A percentile compares a stretch with the other conserved stretches of the same genome.
phyloP scores from a whole-genome alignment of 78 protist genomes.

The Dictyostelium intermedium region DNA sequence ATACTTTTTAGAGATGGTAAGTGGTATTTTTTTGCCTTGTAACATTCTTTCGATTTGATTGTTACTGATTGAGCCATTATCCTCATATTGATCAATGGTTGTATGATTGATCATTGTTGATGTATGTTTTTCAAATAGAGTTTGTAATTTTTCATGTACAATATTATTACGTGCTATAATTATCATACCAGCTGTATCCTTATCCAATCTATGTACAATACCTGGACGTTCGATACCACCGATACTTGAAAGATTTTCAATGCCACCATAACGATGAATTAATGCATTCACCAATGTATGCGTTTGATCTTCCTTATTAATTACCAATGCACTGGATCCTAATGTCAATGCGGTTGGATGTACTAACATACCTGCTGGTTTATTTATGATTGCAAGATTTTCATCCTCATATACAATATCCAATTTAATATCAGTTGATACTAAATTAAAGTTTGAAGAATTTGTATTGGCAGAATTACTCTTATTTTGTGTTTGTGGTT shows the following conservation, averaged over 20 bases:
- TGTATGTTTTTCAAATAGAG: constrained; percentile 42
- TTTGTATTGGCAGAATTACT: background rate
- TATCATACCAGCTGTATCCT: constrained; percentile 72
- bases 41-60: background rate
- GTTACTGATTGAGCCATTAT: background rate
- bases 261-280: constrained; percentile 27
- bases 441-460: constrained; percentile 3
- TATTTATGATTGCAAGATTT: constrained; percentile 24
- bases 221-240: constrained; percentile 58
- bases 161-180: constrained; percentile 52
- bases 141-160: constrained; percentile 1
- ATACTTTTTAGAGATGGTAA: constrained; percentile 51
- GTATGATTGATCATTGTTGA: background rate
- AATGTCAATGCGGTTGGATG: constrained; percentile 23
- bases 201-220: constrained; percentile 43
- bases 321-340: background rate
- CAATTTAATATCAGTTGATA: constrained; percentile 13
- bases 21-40: constrained; percentile 4
- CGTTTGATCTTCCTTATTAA: constrained; percentile 20
- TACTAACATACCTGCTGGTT: constrained; percentile 61
- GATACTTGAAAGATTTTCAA: constrained; percentile 20
- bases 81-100: background rate
- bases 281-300: constrained; percentile 72
- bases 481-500: background rate
- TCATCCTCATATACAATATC: constrained; percentile 43